A percentile compares a stretch with the other conserved stretches of the same genome.
Evolutionary conservation across 495 filamentous ascomycete species (phyloP).

Genomic region (Aspergillus incahuasiensis): DNA sequence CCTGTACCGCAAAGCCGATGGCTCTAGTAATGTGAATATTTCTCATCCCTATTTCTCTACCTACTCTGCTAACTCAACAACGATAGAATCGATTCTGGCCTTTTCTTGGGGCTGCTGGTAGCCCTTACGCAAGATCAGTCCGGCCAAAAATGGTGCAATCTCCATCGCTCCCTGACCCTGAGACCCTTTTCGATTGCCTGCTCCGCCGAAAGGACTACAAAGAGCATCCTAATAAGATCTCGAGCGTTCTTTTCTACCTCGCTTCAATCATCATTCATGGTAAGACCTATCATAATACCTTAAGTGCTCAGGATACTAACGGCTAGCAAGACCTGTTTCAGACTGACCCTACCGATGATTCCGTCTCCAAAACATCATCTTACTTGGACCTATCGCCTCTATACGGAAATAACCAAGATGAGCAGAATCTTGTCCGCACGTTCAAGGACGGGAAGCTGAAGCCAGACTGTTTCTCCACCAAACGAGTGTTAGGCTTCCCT

Average conservation of each 20-base stretch:
- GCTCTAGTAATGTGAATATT: slow-evolving; percentile 55
- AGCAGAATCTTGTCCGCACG: slow-evolving; percentile 71
- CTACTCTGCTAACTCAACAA: slow-evolving; percentile 5
- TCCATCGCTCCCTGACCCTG: slow-evolving; percentile 67
- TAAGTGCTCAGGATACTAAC: slow-evolving; percentile 17
- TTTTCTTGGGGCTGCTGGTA: slow-evolving; percentile 58
- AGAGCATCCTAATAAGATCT: slow-evolving; percentile 74
- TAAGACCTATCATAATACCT: slow-evolving; percentile 16
- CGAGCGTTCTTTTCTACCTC: slow-evolving; percentile 83
- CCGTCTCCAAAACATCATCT: slow-evolving; percentile 68
- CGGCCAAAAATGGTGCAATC: slow-evolving; percentile 58
- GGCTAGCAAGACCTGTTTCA: slow-evolving; percentile 52
- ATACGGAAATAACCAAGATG: slow-evolving; percentile 75
- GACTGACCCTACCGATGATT: slow-evolving; percentile 52
- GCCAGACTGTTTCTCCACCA: slow-evolving; percentile 75
- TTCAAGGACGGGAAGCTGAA: slow-evolving; percentile 82
- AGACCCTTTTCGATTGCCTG: slow-evolving; percentile 70
- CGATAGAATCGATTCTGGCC: slow-evolving; percentile 55
- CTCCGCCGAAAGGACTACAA: slow-evolving; percentile 59
- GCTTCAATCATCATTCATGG: slow-evolving; percentile 88
- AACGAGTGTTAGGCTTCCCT: slow-evolving; percentile 73
- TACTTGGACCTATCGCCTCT: slow-evolving; percentile 83
- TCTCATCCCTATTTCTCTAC: background rate
- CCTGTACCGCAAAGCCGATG: slow-evolving; percentile 64
- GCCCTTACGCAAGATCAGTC: slow-evolving; percentile 69